These are phyloP conservation scores for Kurtzmaniella natalensis DNA, from an alignment of 1,139 yeast species.

Conservation along the genomic window DNA sequence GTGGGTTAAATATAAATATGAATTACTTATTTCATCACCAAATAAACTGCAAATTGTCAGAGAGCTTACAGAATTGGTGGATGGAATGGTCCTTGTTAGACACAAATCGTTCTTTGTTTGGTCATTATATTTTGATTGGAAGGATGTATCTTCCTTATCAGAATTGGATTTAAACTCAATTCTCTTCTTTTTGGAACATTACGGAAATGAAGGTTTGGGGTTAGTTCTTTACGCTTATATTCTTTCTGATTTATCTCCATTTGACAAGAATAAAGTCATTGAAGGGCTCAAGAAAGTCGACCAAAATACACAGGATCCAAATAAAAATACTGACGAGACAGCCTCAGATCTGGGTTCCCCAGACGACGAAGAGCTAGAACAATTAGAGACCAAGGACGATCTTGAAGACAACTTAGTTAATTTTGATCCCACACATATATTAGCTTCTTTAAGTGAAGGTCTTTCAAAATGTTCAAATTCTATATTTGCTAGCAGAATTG, in stretches of 20 bases:
- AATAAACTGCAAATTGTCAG: slow-evolving; percentile 33
- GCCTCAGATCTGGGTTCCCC: slow-evolving; percentile 15
- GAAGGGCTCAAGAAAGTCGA: slow-evolving; percentile 11
- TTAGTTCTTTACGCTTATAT: slow-evolving; percentile 55
- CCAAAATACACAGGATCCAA: slow-evolving; percentile 7
- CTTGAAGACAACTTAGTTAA: slow-evolving; percentile 12
- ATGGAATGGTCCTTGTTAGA: slow-evolving; percentile 69
- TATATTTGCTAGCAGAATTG: slow-evolving; percentile 60
- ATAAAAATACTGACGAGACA: slow-evolving; percentile 1
- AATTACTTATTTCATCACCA: slow-evolving; percentile 42
- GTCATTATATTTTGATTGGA: slow-evolving; percentile 74
- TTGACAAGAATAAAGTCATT: slow-evolving; percentile 25
- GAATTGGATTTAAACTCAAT: slow-evolving; percentile 48
- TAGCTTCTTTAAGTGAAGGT: slow-evolving; percentile 53
- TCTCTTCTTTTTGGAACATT: slow-evolving; percentile 47
- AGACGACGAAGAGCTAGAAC: slow-evolving; percentile 15
- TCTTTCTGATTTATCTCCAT: slow-evolving; percentile 67
- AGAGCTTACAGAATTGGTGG: slow-evolving; percentile 54
- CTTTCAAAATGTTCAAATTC: slow-evolving; percentile 44
- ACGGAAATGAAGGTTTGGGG: slow-evolving; percentile 63
- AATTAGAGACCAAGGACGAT: slow-evolving; percentile 11
- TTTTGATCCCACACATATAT: slow-evolving; percentile 44
- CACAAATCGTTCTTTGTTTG: slow-evolving; percentile 64
- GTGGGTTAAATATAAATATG: slow-evolving; percentile 53
- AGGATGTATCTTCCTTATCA: slow-evolving; percentile 49